Conservation (phyloP, 495 filamentous ascomycete species). For the Parathielavia hyrcaniae region DNA sequence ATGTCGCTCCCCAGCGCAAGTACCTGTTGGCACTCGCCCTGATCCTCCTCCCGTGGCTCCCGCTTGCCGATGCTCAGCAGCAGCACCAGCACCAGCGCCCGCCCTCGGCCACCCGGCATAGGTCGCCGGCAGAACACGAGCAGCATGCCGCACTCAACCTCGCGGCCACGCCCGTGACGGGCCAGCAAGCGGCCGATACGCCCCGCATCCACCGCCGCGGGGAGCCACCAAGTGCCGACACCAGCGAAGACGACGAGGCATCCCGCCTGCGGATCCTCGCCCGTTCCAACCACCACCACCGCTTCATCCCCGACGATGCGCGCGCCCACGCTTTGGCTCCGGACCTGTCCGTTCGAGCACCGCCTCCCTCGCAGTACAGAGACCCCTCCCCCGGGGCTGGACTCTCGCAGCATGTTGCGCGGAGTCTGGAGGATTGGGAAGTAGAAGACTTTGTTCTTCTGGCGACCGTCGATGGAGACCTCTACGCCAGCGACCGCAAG, state of each 20-base stretch:
- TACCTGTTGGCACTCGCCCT: slow-evolving; percentile 47
- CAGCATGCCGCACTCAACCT: slow-evolving; percentile 27
- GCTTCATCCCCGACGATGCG: slow-evolving; percentile 62
- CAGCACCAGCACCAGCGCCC: slow-evolving; percentile 51
- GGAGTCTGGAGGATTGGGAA: slow-evolving; percentile 96
- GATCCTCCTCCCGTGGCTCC: slow-evolving; percentile 47
- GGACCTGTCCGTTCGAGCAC: slow-evolving; percentile 80
- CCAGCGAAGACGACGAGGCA: slow-evolving; percentile 12
- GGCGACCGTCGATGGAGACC: slow-evolving; percentile 96
- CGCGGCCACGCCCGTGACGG: slow-evolving; percentile 24
- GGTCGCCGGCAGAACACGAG: slow-evolving; percentile 29
- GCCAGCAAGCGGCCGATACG: slow-evolving; percentile 26
- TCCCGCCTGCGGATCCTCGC: slow-evolving; percentile 14
- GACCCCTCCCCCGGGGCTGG: slow-evolving; percentile 50
- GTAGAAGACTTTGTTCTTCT: slow-evolving; percentile 99
- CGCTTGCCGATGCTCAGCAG: slow-evolving; percentile 54
- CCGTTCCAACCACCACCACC: slow-evolving; percentile 33
- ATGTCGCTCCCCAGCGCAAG: slow-evolving; percentile 43
- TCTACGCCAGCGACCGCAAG: slow-evolving; percentile 87
- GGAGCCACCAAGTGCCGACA: slow-evolving; percentile 20
- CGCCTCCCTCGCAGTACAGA: slow-evolving; percentile 58
- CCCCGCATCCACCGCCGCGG: slow-evolving; percentile 23
- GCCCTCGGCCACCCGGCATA: slow-evolving; percentile 22
- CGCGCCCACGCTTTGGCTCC: slow-evolving; percentile 93
- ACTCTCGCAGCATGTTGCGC: slow-evolving; percentile 76